Base-by-base conservation (phyloP, 83 land plant genomes). In the Isoetes engelmannii region DNA sequence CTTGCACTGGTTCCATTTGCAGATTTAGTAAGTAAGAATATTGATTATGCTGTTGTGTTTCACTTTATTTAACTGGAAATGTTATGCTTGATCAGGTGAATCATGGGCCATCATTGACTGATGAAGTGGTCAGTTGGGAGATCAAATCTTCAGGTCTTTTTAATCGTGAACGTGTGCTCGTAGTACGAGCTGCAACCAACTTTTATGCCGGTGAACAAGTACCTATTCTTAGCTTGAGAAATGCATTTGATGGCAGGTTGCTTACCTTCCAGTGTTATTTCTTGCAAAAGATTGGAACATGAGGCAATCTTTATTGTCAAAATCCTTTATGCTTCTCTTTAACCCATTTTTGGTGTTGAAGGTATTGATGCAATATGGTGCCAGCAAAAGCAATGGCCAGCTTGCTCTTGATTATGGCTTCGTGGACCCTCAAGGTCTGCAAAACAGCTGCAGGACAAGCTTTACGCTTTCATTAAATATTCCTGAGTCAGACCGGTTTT, bases 371-470 rank as follows among this genome's bases (percentile, higher is more conserved):
- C 94, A 92, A 54, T 92, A 92, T 84, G 95, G 92, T 50, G 51
- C 76, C 18, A 70, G 65, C 42, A 92, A 92, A 80, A 85, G 92
- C 70, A 92, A 89, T 73, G 91, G 84, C 5, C 90, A 93, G 63
- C 69, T 93, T 47, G 96, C 98, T 51, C 72, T 89, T 54, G 96
- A 93, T 63, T 87, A 89, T 72, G 98, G 98, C 20, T 85, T 92
- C 54, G 80, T 87, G 13, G 97, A 92, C 20, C 19, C 48, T 6
- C 47, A 68, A 50, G 41, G 41, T 28, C 17, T 18, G 81, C 5
- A 74, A 44, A 58, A 15, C 66, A 5, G 60, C 7, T 43, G 44
- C 12, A 81, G 92, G 45, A 75, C 83, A 37, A 68, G 79, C 12
- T 87, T 84, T 50, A 84, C 87, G 17, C 68, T 92, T 49, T 85